Base-by-base conservation (phyloP, 2,329 filamentous ascomycete species). In the Penicillium griseofulvum region DNA sequence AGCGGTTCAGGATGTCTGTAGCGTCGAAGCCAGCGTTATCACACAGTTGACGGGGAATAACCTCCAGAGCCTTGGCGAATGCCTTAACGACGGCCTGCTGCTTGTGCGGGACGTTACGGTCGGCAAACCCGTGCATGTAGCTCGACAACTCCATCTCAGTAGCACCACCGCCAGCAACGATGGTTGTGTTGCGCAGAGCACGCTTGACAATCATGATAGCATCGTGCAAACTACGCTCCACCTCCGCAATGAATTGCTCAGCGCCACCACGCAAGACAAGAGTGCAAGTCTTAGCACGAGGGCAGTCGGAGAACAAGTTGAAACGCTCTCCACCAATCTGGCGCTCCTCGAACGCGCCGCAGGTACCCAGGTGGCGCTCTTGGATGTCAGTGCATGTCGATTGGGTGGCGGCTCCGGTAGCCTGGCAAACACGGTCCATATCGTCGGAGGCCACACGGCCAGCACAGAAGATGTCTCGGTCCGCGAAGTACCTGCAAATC, bases 181-280 rank as follows among this genome's bases (percentile, higher is more conserved):
- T 96, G 71, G 85, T 89, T 71, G 88, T 88, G 81, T 97, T 96
- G 80, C 90, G 91, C 76, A 97, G 91, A 28, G 94, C 91, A 59
- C 95, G 91, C 85, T 97, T 97, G 71, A 99, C 94, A 69, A 99
- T 96, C 94, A 99, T 99, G 77, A 99, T 97, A 66, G 94, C 94
- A 70, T 99, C 94, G 81, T 99, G 94, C 64, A 99, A 84, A 71
- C 91, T 96, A 62, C 94, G 90, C 81, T 99, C 94, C 1, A 97
- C 94, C 76, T 99, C 94, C 55, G 94, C 94, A 68, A 99, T 99
- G 79, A 99, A 99, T 75, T 99, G 94, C 80, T 99, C 94, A 34
- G 94, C 94, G 63, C 94, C 94, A 69, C 94, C 94, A 71, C 94
- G 90, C 60, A 99, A 87, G 38, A 99, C 87, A 19, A 99, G 81